Base-by-base conservation (phyloP, 768 basidiomycete genomes). In the Pisolithus sp. region DNA sequence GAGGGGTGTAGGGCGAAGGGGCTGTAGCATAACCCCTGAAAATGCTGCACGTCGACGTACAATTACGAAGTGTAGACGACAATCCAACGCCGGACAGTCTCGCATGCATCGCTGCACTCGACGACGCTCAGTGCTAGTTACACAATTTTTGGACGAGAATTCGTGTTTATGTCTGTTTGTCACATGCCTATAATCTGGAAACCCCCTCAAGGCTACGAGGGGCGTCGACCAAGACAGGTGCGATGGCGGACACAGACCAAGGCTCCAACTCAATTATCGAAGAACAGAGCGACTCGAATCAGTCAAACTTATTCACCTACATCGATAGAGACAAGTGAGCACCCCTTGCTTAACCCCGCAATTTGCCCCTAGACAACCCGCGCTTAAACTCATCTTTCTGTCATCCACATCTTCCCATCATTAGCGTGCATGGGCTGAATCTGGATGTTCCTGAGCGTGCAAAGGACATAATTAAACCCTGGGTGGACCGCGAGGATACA, bases 371-470 rank as follows among this genome's bases (percentile, higher is more conserved):
- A 52, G 12, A 28, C 43, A 37, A 12, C 23, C 28, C 12, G n/a
- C n/a, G 8, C 7, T 15, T 36, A 37, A 5, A 26, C 52, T 15
- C 5, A 26, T 49, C 46, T 46, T 46, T 31, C 49, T 46, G 7
- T n/a, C 30, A 30, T 23, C 34, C 10, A 36, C 17, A 20, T 23
- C 26, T n/a, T n/a, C n/a, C n/a, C 30, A 30, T 7, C 30, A 30
- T 30, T 49, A 91, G 87, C 62, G 86, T 92, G 47, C 76, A 92
- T 62, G 90, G 90, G 38, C 70, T 92, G 60, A 91, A 91, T 62
- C 69, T 92, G 49, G 76, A 78, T 5, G 76, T 89, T n/a, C 89
- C 89, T 23, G 90, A 92, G 64, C 77, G 85, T 58, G 90, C 89
- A 1, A 83, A 80, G 56, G 78, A 71, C 13, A 67, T 90, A 36